Conservation (phyloP, 768 basidiomycete genomes). For the Lactarius vividus region DNA sequence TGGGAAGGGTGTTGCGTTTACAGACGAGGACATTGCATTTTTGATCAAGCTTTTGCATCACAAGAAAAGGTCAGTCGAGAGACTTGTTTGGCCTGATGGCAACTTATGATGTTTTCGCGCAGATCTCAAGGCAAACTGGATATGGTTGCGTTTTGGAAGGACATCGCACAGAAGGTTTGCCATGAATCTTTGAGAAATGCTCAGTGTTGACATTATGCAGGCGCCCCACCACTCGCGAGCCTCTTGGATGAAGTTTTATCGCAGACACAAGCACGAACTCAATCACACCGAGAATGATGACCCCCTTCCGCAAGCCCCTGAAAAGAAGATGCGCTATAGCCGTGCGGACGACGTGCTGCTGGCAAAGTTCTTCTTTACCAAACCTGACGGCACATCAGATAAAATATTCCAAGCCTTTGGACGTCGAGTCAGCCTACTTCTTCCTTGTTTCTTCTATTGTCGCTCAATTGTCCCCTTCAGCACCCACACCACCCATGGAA, state of each 20-base stretch:
- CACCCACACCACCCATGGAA: constrained; percentile 91
- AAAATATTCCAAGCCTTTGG: constrained; percentile 83
- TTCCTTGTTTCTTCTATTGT: background rate
- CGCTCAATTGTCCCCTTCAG: constrained; percentile 38
- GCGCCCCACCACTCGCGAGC: constrained; percentile 89
- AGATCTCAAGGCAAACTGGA: constrained; percentile 61
- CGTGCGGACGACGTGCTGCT: constrained; percentile 75
- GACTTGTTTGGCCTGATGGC: background rate
- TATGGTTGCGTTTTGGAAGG: constrained; percentile 80
- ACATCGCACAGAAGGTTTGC: constrained; percentile 62
- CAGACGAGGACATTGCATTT: constrained; percentile 76
- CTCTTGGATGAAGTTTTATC: constrained; percentile 94
- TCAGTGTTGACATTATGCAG: constrained; percentile 35
- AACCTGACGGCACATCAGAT: constrained; percentile 79
- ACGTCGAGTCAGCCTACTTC: constrained; percentile 48
- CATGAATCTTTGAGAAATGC: constrained; percentile 16
- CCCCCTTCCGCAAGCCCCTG: constrained; percentile 70
- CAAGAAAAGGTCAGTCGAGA: constrained; percentile 51
- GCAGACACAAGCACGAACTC: constrained; percentile 83
- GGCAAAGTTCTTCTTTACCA: constrained; percentile 67
- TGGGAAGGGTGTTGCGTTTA: constrained; percentile 88
- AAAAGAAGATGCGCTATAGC: constrained; percentile 88
- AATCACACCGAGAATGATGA: constrained; percentile 63
- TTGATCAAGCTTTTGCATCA: constrained; percentile 75
- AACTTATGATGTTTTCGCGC: constrained; percentile 26